These are phyloP conservation scores for Arthrinium phaeospermum DNA, from an alignment of 2,329 filamentous ascomycete species.

Conservation along the genomic window DNA sequence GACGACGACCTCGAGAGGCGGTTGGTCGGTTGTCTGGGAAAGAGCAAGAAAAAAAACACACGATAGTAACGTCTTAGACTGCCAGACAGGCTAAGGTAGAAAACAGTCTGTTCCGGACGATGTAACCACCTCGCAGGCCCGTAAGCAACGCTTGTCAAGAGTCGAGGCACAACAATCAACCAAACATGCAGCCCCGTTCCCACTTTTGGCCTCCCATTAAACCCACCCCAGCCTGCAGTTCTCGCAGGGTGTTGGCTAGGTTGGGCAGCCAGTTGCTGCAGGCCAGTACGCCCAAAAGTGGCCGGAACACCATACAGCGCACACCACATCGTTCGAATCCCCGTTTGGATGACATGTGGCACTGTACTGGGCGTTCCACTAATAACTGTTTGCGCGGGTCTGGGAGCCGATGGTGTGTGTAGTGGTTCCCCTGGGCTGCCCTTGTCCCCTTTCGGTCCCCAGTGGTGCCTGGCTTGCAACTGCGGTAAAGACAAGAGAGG, in stretches of 20 bases:
- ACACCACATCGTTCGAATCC: constrained; percentile 39
- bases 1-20: background rate
- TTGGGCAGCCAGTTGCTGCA: constrained; percentile 28
- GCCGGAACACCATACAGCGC: constrained; percentile 32
- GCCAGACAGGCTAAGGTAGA: background rate
- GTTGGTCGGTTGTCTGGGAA: background rate
- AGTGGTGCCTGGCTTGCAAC: constrained; percentile 20
- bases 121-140: background rate
- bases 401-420: constrained; percentile 24
- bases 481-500: constrained; percentile 15
- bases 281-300: constrained; percentile 34
- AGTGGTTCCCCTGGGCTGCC: background rate
- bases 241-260: constrained; percentile 17
- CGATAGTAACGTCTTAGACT: background rate
- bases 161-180: background rate
- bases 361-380: constrained; percentile 26
- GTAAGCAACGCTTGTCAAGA: background rate
- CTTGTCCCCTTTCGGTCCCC: background rate
- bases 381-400: constrained; percentile 21
- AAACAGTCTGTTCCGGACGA: background rate
- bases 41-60: background rate
- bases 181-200: constrained; percentile 1
- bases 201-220: constrained; percentile 5
- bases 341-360: constrained; percentile 39
- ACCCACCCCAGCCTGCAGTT: constrained; percentile 15